Percentiles rank a stretch among this genome's conserved stretches.
phyloP scores from a whole-genome alignment of 2,329 filamentous ascomycete species.

The Ophiosphaerella herpotricha region DNA sequence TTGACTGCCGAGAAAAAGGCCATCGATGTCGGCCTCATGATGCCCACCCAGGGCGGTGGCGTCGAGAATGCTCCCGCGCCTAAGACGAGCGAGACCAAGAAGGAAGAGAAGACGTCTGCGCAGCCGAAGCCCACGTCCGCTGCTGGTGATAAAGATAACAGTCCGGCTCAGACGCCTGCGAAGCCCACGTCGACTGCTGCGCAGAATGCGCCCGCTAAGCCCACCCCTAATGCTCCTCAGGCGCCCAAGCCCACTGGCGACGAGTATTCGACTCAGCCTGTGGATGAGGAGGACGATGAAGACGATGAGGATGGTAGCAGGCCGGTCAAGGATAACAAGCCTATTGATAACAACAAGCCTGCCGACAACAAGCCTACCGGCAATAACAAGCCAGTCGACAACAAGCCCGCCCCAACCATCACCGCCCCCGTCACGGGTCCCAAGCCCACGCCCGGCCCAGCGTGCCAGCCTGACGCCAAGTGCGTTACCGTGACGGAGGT shows the following conservation, averaged over 20 bases:
- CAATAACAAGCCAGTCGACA: slow-evolving; percentile 1
- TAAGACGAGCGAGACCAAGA: slow-evolving; percentile 11
- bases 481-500: slow-evolving; percentile 31
- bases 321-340: background rate
- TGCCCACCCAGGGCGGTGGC: slow-evolving; percentile 19
- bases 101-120: slow-evolving; percentile 10
- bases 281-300: slow-evolving; percentile 6
- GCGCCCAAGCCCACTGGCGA: slow-evolving; percentile 5
- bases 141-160: background rate
- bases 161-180: background rate
- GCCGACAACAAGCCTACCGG: background rate
- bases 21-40: slow-evolving; percentile 37
- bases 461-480: slow-evolving; percentile 23
- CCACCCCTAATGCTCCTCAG: slow-evolving; percentile 8
- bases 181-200: slow-evolving; percentile 6
- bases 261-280: slow-evolving; percentile 10
- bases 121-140: slow-evolving; percentile 6
- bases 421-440: slow-evolving; percentile 23
- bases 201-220: slow-evolving; percentile 10
- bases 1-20: slow-evolving; percentile 39
- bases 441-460: slow-evolving; percentile 19
- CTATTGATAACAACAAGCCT: background rate
- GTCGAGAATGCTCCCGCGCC: slow-evolving; percentile 20
- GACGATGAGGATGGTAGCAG: slow-evolving; percentile 4
- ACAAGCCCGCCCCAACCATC: slow-evolving; percentile 9